Conservation (phyloP, 139 green algal genomes). For the Prasinococcaceae sp. region DNA sequence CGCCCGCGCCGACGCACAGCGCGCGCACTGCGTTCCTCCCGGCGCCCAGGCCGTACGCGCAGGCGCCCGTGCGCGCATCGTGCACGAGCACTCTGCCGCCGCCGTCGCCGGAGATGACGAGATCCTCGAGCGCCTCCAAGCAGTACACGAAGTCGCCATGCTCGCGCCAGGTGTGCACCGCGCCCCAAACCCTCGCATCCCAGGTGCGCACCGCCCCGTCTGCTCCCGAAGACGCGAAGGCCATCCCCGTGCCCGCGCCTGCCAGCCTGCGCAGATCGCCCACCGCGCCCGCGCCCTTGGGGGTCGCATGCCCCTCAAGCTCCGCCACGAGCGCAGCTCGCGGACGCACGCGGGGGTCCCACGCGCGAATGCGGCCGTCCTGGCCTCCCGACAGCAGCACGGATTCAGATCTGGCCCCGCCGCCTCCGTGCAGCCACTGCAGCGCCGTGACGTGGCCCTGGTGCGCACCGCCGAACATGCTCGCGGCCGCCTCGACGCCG, state of each 20-base stretch:
- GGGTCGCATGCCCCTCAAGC: constrained; percentile 34
- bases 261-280: constrained; percentile 35
- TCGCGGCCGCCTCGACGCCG: constrained; percentile 3
- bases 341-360: constrained; percentile 23
- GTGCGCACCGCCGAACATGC: constrained; percentile 33
- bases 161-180: constrained; percentile 10
- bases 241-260: constrained; percentile 18
- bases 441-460: constrained; percentile 57
- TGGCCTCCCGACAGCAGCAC: constrained; percentile 29
- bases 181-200: constrained; percentile 31
- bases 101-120: constrained; percentile 1
- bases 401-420: background rate
- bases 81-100: background rate
- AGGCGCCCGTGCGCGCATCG: background rate
- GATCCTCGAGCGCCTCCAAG: constrained; percentile 28
- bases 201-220: constrained; percentile 36
- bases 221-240: constrained; percentile 37
- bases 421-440: constrained; percentile 23
- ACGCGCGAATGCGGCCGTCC: constrained; percentile 38
- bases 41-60: background rate
- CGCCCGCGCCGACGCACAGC: background rate
- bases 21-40: background rate
- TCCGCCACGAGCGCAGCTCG: constrained; percentile 21
- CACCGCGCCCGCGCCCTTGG: constrained; percentile 33
- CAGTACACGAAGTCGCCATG: constrained; percentile 60